A percentile compares a stretch with the other conserved stretches of the same genome.
Conservation (phyloP, 2,329 filamentous ascomycete genomes). For the Xylariales sp. region DNA sequence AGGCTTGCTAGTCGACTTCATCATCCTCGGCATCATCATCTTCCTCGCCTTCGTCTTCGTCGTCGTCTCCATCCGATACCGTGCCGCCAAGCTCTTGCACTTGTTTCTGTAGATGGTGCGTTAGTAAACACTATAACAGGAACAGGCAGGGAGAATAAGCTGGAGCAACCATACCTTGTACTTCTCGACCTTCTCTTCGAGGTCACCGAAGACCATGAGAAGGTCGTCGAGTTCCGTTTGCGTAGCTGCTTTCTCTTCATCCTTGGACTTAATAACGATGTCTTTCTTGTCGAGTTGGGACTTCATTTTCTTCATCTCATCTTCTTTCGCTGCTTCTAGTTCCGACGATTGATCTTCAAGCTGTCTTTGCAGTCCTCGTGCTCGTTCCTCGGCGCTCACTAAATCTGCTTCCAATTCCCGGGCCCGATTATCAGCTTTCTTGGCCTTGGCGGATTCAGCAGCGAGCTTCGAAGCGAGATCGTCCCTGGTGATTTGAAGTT, state of each 20-base stretch:
- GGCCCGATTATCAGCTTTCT: constrained; percentile 41
- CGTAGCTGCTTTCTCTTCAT: constrained; percentile 56
- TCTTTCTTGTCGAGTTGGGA: constrained; percentile 22
- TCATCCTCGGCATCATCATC: constrained; percentile 46
- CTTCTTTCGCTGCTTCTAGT: constrained; percentile 24
- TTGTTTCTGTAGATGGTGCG: constrained; percentile 39
- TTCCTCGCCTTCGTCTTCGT: constrained; percentile 52
- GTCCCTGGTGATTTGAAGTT: constrained; percentile 52
- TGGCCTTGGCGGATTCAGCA: constrained; percentile 21
- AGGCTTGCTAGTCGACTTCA: constrained; percentile 24
- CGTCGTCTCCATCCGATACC: constrained; percentile 74
- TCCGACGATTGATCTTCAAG: constrained; percentile 31
- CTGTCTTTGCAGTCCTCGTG: constrained; percentile 45
- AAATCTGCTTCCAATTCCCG: constrained; percentile 47
- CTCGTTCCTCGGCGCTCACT: constrained; percentile 40
- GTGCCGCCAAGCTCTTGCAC: constrained; percentile 62
- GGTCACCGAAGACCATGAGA: constrained; percentile 73
- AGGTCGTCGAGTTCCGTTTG: constrained; percentile 77
- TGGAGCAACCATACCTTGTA: constrained; percentile 59
- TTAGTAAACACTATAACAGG: constrained; percentile 12
- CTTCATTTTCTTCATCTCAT: constrained; percentile 28
- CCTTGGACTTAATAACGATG: constrained; percentile 39
- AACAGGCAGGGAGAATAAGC: neutral
- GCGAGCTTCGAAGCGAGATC: constrained; percentile 40
- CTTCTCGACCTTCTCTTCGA: constrained; percentile 70